These are phyloP conservation scores for Lophium mytilinum DNA, from an alignment of 495 filamentous ascomycete genomes.

Conservation along the genomic window DNA sequence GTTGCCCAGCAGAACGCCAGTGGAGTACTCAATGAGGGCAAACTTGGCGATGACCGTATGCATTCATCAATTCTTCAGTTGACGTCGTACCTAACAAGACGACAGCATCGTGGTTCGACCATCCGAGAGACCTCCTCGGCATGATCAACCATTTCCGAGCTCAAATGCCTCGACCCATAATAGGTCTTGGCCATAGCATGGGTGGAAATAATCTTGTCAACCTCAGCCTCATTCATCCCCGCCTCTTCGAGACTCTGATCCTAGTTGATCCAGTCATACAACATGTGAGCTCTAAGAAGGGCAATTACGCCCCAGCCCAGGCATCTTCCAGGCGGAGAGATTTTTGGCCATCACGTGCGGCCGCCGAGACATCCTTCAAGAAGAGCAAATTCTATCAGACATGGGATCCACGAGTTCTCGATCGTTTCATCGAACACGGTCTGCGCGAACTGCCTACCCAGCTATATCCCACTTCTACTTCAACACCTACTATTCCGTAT, in stretches of 20 bases:
- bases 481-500: conserved; percentile 10
- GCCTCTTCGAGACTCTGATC: conserved; percentile 67
- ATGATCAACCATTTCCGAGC: conserved; percentile 76
- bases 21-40: conserved; percentile 34
- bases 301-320: conserved; percentile 29
- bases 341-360: conserved; percentile 29
- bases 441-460: conserved; percentile 33
- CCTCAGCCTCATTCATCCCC: conserved; percentile 68
- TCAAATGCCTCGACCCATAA: conserved; percentile 77
- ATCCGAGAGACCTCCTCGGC: conserved; percentile 78
- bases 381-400: conserved; percentile 34
- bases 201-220: conserved; percentile 62
- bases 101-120: conserved; percentile 64
- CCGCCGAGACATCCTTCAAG: conserved; percentile 23
- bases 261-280: conserved; percentile 77
- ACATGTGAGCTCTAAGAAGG: conserved; percentile 20
- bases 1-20: conserved; percentile 37
- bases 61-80: neutral
- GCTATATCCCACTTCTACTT: conserved; percentile 26
- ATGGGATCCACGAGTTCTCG: conserved; percentile 32
- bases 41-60: conserved; percentile 38
- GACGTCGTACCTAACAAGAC: conserved; percentile 1
- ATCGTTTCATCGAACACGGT: conserved; percentile 35
- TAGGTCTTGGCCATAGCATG: conserved; percentile 87
- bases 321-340: conserved; percentile 30